Evolutionary conservation across 2,329 filamentous ascomycete genomes (phyloP), one percentile per base, ranked within the genome.

Genomic region (Tolypocladium guangdongense): DNA sequence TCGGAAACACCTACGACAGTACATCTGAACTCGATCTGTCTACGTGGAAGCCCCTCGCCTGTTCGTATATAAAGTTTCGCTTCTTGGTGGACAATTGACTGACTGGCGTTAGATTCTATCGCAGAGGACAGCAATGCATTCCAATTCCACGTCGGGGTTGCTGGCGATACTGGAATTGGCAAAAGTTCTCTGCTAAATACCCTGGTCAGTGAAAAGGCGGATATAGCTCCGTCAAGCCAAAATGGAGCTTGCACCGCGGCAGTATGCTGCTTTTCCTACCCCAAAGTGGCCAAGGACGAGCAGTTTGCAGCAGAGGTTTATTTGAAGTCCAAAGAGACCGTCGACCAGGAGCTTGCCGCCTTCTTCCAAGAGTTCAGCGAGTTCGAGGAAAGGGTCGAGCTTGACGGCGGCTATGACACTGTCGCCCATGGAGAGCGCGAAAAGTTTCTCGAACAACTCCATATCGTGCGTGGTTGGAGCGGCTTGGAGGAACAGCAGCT

Each of bases 181-280:
- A 60, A 60, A 24, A 57, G 56, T 7, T 54, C 52, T 2, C 47
- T 58, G 1, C 52, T 59, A 14, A 60, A 59, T 11, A 52, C 55
- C 2, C 41, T 61, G 2, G 36, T 61, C 0, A 54, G 46, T 1
- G 32, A 43, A 22, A 33, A 10, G 11, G 30, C 2, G 10, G 14
- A 53, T 8, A 46, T 61, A 12, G 53, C 52, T 1, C 59, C 57
- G 0, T 53, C 55, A 11, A 60, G 53, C 30, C 53, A 58, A 7
- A 48, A 24, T 2, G 59, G 58, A 2, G 59, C 59, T 0, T 61
- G 58, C 38, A 61, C 59, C 0, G 58, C 59, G 0, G 52, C 59
- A 0, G 52, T 58, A 3, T 60, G 56, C n/a, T 53, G 59, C 5
- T 61, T 56, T 32, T 27, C 30, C 0, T 56, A 53, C 35, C 56